Percentiles rank a stretch among this genome's conserved stretches.
Conservation (phyloP, 2,329 filamentous ascomycete genomes). For the Colletotrichum lini region DNA sequence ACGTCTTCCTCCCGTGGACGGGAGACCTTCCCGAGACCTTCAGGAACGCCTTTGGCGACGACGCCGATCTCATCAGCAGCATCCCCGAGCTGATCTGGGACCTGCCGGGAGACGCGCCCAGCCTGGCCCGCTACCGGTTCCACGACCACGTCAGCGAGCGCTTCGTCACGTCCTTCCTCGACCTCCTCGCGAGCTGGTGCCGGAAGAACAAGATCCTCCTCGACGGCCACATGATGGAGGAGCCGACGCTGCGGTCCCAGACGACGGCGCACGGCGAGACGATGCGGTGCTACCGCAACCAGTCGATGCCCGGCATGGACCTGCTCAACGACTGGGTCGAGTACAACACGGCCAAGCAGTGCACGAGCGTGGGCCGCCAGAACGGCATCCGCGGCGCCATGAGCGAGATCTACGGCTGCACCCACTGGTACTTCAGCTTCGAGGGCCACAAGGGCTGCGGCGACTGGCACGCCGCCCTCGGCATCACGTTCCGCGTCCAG, state of each 20-base stretch:
- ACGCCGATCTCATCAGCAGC: constrained; percentile 44
- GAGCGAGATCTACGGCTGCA: constrained; percentile 51
- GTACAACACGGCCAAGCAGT: constrained; percentile 52
- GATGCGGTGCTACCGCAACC: constrained; percentile 51
- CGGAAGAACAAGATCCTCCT: constrained; percentile 47
- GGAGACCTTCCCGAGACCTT: constrained; percentile 48
- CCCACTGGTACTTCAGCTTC: constrained; percentile 51
- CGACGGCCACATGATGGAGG: constrained; percentile 53
- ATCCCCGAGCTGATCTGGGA: constrained; percentile 52
- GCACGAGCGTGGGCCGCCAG: constrained; percentile 49
- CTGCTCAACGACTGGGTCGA: constrained; percentile 50
- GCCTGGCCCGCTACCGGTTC: constrained; percentile 47
- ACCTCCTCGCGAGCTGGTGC: constrained; percentile 49
- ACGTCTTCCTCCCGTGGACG: constrained; percentile 52
- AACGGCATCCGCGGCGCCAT: constrained; percentile 48
- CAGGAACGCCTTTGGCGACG: constrained; percentile 42
- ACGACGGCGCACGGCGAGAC: constrained; percentile 51
- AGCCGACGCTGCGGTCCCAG: constrained; percentile 50
- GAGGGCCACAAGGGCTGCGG: constrained; percentile 52
- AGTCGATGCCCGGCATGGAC: constrained; percentile 51
- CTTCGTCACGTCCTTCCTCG: constrained; percentile 51
- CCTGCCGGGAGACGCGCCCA: constrained; percentile 46
- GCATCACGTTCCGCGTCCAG: constrained; percentile 51
- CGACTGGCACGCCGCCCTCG: constrained; percentile 53
- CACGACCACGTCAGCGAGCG: constrained; percentile 52